Percentiles rank a stretch among this genome's conserved stretches.
phyloP scores from a whole-genome alignment of 1,284 basidiomycete species.

The Boletellus dicymbophilus region DNA sequence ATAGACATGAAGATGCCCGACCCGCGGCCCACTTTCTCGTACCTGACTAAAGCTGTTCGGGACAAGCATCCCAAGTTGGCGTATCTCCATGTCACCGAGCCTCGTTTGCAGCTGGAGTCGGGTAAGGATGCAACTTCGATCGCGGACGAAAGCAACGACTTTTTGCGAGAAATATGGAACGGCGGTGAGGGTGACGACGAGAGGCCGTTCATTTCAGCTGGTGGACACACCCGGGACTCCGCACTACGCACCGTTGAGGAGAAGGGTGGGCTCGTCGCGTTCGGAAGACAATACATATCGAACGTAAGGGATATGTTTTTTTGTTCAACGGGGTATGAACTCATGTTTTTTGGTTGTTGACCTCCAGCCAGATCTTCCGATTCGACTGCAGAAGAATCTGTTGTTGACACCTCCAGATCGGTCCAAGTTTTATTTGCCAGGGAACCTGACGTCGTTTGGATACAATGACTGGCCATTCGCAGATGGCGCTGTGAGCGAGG shows the following conservation, averaged over 20 bases:
- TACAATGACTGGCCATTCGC: constrained; percentile 30
- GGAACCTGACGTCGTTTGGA: constrained; percentile 14
- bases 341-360: no score
- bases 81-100: constrained; percentile 60
- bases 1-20: constrained; percentile 26
- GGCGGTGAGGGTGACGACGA: constrained; percentile 17
- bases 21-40: constrained; percentile 45
- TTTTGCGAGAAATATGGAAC: constrained; percentile 36
- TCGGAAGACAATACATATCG: constrained; percentile 41
- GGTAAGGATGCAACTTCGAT: not conserved
- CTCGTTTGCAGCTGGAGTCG: constrained; percentile 33
- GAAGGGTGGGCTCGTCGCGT: constrained; percentile 39
- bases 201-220: constrained; percentile 47
- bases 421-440: constrained; percentile 1
- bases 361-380: not conserved
- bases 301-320: no score
- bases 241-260: constrained; percentile 21
- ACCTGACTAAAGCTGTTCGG: constrained; percentile 38
- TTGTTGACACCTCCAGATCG: not conserved
- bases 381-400: not conserved
- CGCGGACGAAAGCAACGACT: constrained; percentile 15
- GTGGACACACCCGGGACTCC: constrained; percentile 25
- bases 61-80: constrained; percentile 41
- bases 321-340: not conserved
- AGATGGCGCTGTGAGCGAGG: not conserved